A percentile compares a stretch with the other conserved stretches of the same genome.
Conservation (phyloP, 305 asterid species). For the Salvia sclarea region DNA sequence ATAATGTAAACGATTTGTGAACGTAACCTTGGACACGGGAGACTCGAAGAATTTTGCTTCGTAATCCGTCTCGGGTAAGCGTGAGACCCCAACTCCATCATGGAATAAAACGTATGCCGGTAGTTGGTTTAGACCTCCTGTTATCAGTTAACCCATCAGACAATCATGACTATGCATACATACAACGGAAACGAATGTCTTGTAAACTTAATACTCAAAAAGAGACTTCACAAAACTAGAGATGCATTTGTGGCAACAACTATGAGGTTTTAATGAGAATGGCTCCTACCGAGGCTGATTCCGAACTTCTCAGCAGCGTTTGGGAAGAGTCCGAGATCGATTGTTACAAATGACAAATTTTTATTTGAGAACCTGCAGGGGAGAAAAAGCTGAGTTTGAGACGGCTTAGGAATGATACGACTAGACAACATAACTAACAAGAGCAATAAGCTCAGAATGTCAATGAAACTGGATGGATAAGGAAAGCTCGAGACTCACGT, state of each 20-base stretch:
- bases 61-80: slow-evolving; percentile 61
- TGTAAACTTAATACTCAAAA: neutral
- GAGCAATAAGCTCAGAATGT: neutral
- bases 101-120: slow-evolving; percentile 70
- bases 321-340: slow-evolving; percentile 97
- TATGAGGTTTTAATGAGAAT: slow-evolving; percentile 18
- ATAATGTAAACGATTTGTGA: neutral
- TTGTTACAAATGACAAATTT: slow-evolving; percentile 73
- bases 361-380: slow-evolving; percentile 74
- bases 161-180: slow-evolving; percentile 12
- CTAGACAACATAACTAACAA: neutral
- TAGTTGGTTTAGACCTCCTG: slow-evolving; percentile 77
- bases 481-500: slow-evolving; percentile 60
- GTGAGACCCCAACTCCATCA: slow-evolving; percentile 60
- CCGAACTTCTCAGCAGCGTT: slow-evolving; percentile 94
- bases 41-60: slow-evolving; percentile 56
- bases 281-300: slow-evolving; percentile 63
- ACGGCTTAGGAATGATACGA: slow-evolving; percentile 11
- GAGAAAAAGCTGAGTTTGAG: slow-evolving; percentile 31
- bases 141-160: slow-evolving; percentile 27
- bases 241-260: slow-evolving; percentile 7
- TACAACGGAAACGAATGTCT: neutral
- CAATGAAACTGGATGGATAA: neutral
- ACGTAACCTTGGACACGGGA: slow-evolving; percentile 70
- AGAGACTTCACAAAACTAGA: slow-evolving; percentile 19